Conservation (phyloP, 2,329 filamentous ascomycete genomes). For the Colletotrichum karsti region DNA sequence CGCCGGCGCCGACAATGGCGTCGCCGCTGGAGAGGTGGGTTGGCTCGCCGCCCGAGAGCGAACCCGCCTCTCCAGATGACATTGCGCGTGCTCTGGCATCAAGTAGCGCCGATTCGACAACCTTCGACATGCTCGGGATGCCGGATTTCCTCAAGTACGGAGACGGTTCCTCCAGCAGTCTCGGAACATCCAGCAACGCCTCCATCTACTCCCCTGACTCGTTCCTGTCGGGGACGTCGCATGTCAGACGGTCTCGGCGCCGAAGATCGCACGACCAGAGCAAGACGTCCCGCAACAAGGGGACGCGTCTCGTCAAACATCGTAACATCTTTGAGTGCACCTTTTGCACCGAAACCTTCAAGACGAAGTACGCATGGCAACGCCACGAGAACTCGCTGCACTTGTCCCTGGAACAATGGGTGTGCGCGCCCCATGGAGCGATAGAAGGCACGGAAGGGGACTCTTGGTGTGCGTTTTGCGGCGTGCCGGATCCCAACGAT, state of each 20-base stretch:
- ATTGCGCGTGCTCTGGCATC: conserved; percentile 31
- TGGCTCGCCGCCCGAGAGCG: conserved; percentile 33
- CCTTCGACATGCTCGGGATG: no score
- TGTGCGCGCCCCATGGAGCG: conserved; percentile 37
- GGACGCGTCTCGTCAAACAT: no score
- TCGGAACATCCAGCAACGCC: conserved; percentile 23
- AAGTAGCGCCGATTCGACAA: conserved; percentile 25
- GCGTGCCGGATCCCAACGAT: conserved; percentile 37
- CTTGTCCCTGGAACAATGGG: conserved; percentile 56
- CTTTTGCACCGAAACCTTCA: conserved; percentile 55
- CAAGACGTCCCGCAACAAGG: no score
- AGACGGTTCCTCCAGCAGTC: conserved; percentile 31
- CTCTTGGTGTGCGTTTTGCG: conserved; percentile 47
- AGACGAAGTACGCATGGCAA: conserved; percentile 55
- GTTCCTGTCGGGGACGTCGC: no score
- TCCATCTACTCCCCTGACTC: conserved; percentile 9
- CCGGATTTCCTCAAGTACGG: no score
- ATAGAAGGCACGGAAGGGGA: conserved; percentile 38
- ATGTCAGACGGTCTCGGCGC: no score
- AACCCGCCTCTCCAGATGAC: conserved; percentile 31
- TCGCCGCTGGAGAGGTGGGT: conserved; percentile 23
- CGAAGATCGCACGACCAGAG: not conserved
- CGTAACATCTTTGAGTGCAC: conserved; percentile 46
- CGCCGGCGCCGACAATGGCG: no score
- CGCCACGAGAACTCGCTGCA: conserved; percentile 60